phyloP scores from a whole-genome alignment of 1,139 yeast genomes.

The Hanseniaspora sp. region DNA sequence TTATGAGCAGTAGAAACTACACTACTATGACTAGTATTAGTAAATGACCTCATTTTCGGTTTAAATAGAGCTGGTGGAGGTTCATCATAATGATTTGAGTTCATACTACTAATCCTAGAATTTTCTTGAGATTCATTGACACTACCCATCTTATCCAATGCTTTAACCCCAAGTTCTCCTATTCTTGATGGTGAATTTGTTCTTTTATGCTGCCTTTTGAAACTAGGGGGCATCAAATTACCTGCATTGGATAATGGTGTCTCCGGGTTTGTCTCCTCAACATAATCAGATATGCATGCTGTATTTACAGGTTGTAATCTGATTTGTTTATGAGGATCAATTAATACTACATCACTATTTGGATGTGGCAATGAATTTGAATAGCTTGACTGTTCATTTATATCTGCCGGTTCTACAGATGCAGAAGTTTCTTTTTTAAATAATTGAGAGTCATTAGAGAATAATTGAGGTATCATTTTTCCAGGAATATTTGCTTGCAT shows the following conservation, averaged over 20 bases:
- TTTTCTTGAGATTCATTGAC: slow-evolving; percentile 21
- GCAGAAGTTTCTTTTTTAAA: slow-evolving; percentile 13
- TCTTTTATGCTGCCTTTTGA: slow-evolving; percentile 29
- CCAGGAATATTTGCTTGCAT: slow-evolving; percentile 61
- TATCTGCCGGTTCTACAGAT: slow-evolving; percentile 13
- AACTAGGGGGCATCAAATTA: neutral
- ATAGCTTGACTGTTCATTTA: slow-evolving; percentile 14
- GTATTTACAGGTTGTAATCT: slow-evolving; percentile 15
- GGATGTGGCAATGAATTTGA: slow-evolving; percentile 13
- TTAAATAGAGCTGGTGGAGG: neutral
- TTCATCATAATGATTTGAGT: neutral
- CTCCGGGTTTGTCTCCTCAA: slow-evolving; percentile 14
- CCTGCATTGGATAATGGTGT: neutral
- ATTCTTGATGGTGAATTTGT: slow-evolving; percentile 59
- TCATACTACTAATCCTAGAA: slow-evolving; percentile 22
- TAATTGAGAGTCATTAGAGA: slow-evolving; percentile 25
- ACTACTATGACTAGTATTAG: neutral
- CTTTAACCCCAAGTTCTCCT: slow-evolving; percentile 64
- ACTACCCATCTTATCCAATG: slow-evolving; percentile 27
- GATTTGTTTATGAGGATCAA: slow-evolving; percentile 14
- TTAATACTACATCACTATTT: slow-evolving; percentile 14
- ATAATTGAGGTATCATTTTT: slow-evolving; percentile 53
- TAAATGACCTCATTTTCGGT: neutral
- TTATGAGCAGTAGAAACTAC: neutral
- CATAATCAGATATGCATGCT: slow-evolving; percentile 15